A percentile compares a stretch with the other conserved stretches of the same genome.
phyloP scores from a whole-genome alignment of 805 yeast genomes.

The Wickerhamomyces canadensis region DNA sequence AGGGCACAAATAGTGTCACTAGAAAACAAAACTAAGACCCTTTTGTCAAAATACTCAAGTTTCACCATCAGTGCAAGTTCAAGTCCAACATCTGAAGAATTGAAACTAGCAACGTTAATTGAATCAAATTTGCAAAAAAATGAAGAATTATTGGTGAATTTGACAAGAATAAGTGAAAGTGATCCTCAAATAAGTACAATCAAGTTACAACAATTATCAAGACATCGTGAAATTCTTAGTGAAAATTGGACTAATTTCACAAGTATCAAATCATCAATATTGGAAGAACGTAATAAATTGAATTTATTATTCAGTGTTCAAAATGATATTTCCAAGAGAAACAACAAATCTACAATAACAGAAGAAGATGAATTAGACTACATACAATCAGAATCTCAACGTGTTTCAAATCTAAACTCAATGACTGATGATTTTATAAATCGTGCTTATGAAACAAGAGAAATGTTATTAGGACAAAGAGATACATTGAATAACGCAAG shows the following conservation, averaged over 20 bases:
- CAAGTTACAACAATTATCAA: conserved; percentile 71
- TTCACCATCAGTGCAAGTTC: conserved; percentile 48
- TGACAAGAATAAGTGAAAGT: conserved; percentile 51
- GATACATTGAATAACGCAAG: conserved; percentile 58
- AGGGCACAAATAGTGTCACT: conserved; percentile 63
- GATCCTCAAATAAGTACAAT: conserved; percentile 60
- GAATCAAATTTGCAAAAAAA: conserved; percentile 49
- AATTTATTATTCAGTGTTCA: conserved; percentile 74
- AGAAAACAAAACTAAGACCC: conserved; percentile 62
- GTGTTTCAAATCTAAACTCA: conserved; percentile 67
- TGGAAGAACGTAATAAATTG: conserved; percentile 70
- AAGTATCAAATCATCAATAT: conserved; percentile 51
- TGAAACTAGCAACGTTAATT: conserved; percentile 36
- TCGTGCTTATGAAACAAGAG: conserved; percentile 89
- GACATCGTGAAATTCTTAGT: conserved; percentile 71
- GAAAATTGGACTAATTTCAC: conserved; percentile 64
- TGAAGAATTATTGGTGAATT: conserved; percentile 44
- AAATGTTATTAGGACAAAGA: conserved; percentile 73
- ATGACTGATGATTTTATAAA: conserved; percentile 74
- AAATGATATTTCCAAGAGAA: conserved; percentile 47
- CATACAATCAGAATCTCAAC: conserved; percentile 66
- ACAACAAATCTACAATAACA: conserved; percentile 40
- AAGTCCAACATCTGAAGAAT: conserved; percentile 44
- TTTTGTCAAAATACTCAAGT: conserved; percentile 47
- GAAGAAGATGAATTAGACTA: conserved; percentile 55